Percentiles rank a stretch among this genome's conserved stretches.
phyloP scores from a whole-genome alignment of 805 yeast species.

The Kluyveromyces aestuarii region DNA sequence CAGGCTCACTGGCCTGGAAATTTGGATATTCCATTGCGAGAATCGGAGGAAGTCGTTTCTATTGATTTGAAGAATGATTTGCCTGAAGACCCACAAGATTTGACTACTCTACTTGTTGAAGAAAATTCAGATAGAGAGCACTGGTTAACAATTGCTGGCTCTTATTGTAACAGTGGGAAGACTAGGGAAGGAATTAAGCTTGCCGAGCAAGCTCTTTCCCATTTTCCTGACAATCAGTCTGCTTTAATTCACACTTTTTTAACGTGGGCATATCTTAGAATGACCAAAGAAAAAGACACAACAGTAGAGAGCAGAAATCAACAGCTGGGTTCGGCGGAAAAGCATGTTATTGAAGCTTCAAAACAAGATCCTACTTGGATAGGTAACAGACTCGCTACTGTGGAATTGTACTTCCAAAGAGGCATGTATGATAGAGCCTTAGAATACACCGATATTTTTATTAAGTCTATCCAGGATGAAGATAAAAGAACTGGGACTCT shows the following conservation, averaged over 20 bases:
- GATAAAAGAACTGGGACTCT: constrained; percentile 28
- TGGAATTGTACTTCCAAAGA: constrained; percentile 49
- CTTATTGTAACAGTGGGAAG: constrained; percentile 58
- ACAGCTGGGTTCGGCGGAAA: constrained; percentile 34
- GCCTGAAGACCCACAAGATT: constrained; percentile 83
- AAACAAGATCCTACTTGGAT: constrained; percentile 37
- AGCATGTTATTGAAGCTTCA: constrained; percentile 39
- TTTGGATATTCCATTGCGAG: constrained; percentile 59
- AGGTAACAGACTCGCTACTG: constrained; percentile 54
- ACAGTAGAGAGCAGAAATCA: constrained; percentile 20
- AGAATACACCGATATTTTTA: constrained; percentile 55
- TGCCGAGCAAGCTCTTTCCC: constrained; percentile 47
- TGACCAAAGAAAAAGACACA: constrained; percentile 26
- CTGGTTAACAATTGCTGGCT: constrained; percentile 80
- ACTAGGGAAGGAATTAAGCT: constrained; percentile 56
- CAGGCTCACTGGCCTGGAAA: constrained; percentile 25
- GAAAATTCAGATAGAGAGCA: constrained; percentile 68
- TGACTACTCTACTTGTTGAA: constrained; percentile 66
- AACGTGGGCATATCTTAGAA: constrained; percentile 63
- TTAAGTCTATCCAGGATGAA: constrained; percentile 31
- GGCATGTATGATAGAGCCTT: constrained; percentile 64
- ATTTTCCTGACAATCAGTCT: constrained; percentile 24
- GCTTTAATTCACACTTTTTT: constrained; percentile 54
- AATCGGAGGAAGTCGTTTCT: constrained; percentile 76
- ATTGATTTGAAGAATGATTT: constrained; percentile 73